Evolutionary conservation across 345 rosid species (phyloP), one percentile per base, ranked within the genome.

Genomic region (Lepidium africanum): DNA sequence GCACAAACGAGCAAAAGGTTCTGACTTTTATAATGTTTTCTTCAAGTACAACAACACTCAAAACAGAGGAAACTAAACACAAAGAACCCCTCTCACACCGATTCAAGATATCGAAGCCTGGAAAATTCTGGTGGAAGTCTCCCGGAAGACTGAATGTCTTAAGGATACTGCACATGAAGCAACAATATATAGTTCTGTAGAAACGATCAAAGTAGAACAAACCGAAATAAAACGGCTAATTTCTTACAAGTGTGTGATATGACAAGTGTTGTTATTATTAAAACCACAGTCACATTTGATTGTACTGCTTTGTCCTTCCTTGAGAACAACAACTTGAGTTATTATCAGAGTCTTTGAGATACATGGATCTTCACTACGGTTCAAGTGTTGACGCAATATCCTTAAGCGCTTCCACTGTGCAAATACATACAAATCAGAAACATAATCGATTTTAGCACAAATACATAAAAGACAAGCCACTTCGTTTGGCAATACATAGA

Each of bases 61-160:
- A 39, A 72, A 47, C 21, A 37, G 38, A 58, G 36, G 40, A 59
- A 51, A 7, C 23, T 0, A 3, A 41, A 66, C 39, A 42, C 7
- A 41, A 21, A 66, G 33, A 58, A 58, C 5, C 16, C 12, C 41
- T 47, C 87, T 84, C 73, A 89, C 96, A 89, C 76, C 11, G 6
- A 15, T 63, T 77, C 55, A 57, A 92, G 83, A 63, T 77, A 76
- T 10, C 75, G 82, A 70, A 92, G 94, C 77, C 70, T 71, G 7
- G 79, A 72, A 19, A 89, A 63, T 64, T 86, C 81, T 50, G 86
- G 79, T 39, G 95, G 91, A 19, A 89, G 91, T 53, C 66, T 71
- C 98, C 98, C 0, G 88, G 79, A 67, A 92, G 96, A 61, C 69
- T 89, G 50, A 59, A 71, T 45, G 50, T 63, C 81, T 81, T 81